Conservation (phyloP, 2,329 filamentous ascomycete species). For the Coniochaeta hoffmannii region DNA sequence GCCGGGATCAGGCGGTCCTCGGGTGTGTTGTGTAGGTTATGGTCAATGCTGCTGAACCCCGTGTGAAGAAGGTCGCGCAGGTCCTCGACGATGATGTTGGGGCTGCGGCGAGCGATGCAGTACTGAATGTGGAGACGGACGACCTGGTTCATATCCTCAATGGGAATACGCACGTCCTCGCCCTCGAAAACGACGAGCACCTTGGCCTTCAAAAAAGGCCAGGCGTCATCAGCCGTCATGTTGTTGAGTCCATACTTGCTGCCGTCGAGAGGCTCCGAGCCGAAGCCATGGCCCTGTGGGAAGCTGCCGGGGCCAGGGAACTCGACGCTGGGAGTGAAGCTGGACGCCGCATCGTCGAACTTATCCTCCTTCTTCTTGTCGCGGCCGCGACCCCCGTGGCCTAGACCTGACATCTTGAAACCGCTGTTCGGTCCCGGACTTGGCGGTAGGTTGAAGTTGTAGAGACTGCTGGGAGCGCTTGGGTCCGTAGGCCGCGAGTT, state of each 20-base stretch:
- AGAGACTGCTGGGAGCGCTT: constrained; percentile 65
- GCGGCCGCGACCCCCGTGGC: constrained; percentile 64
- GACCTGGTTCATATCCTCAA: constrained; percentile 77
- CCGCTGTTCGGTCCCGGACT: constrained; percentile 59
- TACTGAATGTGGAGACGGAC: constrained; percentile 73
- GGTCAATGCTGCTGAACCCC: constrained; percentile 80
- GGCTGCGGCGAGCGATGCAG: constrained; percentile 66
- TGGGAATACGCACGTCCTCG: constrained; percentile 69
- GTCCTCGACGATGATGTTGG: constrained; percentile 67
- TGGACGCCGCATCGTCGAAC: constrained; percentile 42
- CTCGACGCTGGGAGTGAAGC: constrained; percentile 27
- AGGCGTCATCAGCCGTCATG: constrained; percentile 70
- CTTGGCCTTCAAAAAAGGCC: constrained; percentile 71
- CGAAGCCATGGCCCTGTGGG: constrained; percentile 33
- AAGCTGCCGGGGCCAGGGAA: constrained; percentile 47
- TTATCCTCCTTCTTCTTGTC: constrained; percentile 77
- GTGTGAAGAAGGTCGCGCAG: constrained; percentile 67
- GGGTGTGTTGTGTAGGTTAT: constrained; percentile 67
- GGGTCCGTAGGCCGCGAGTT: constrained; percentile 72
- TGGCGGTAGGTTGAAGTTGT: constrained; percentile 69
- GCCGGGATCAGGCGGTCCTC: constrained; percentile 87
- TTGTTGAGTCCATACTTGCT: constrained; percentile 59
- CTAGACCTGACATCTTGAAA: constrained; percentile 76
- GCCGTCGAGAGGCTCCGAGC: constrained; percentile 46
- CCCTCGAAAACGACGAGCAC: constrained; percentile 74